Evolutionary conservation across 306 rosid species (phyloP), one percentile per base, ranked within the genome.

Genomic region (Oemleria cerasiformis): DNA sequence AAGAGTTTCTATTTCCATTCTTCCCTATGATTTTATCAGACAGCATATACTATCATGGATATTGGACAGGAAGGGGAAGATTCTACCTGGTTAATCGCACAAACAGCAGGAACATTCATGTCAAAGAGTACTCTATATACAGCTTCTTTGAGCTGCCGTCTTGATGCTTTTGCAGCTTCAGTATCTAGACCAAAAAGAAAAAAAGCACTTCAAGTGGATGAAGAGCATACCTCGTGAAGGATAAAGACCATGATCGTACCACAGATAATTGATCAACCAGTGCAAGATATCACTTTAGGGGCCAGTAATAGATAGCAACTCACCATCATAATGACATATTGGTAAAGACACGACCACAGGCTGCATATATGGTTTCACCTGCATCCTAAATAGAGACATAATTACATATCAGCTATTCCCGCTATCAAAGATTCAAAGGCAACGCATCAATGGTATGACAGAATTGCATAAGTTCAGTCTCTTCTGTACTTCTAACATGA

Each of bases 51-150:
- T 17, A 61, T 16, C 9, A 61, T 9, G 66, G 47, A 38, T 39
- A 44, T 9, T 9, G 66, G 47, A 38, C 39, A 44, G 13, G 40
- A 71, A 63, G 54, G 45, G 34, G 57, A 62, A 75, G 47, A 69
- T 69, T 21, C 34, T 74, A 90, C 98, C 94, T 93, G 98, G 84
- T 83, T 90, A 75, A 93, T 82, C 58, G 96, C 94, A 83, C 97
- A 90, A 77, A 91, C 89, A 77, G 88, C 85, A 42, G 98, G 96
- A 75, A 88, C 98, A 71, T 91, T 83, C 94, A 93, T 81, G 81
- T 87, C 92, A 74, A 90, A 92, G 63, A 93, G 70, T 68, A 86
- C 88, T 59, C 84, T 49, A 71, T 81, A 75, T n/a, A 90, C 84
- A 66, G 94, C 84, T 61, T 93, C 90, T 85, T 87, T 90, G 72